Conservation (phyloP, 202 grass and related monocot species). For the Brachypodium distachyon region DNA sequence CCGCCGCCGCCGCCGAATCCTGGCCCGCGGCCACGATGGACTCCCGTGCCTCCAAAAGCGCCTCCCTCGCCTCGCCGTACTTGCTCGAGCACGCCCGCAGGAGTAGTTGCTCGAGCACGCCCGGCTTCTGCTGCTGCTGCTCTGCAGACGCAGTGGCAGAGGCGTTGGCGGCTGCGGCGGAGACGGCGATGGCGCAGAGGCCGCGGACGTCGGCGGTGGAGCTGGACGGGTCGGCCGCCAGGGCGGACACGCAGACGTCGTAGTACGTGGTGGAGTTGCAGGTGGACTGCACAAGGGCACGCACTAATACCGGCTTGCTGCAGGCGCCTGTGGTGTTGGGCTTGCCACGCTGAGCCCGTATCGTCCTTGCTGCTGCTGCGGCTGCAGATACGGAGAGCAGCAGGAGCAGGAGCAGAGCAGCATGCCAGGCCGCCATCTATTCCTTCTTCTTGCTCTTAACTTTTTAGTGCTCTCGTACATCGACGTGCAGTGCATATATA, state of each 20-base stretch:
- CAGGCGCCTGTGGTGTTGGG: background rate
- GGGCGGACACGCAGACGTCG: constrained; percentile 21
- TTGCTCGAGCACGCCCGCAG: constrained; percentile 40
- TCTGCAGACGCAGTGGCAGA: constrained; percentile 15
- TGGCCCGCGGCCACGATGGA: constrained; percentile 34
- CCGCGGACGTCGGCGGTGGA: constrained; percentile 29
- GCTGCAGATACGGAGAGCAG: background rate
- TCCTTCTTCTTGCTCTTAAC: too few relatives aligned
- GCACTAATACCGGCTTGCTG: too few relatives aligned
- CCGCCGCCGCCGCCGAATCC: too few relatives aligned
- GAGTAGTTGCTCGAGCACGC: background rate
- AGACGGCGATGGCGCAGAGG: constrained; percentile 31
- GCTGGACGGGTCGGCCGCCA: constrained; percentile 14
- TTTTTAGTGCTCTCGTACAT: too few relatives aligned
- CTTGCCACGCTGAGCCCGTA: background rate
- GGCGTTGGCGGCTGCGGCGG: constrained; percentile 29
- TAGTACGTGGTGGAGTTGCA: constrained; percentile 50
- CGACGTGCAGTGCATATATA: too few relatives aligned
- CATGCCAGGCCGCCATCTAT: background rate
- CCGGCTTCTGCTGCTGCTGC: too few relatives aligned
- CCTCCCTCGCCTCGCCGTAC: constrained; percentile 47
- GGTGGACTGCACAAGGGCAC: constrained; percentile 17
- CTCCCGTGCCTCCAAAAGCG: constrained; percentile 28
- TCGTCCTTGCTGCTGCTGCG: background rate
- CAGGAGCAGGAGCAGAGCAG: background rate